These are phyloP conservation scores for Rosa lucieae DNA, from an alignment of 306 rosid species.

Conservation along the genomic window DNA sequence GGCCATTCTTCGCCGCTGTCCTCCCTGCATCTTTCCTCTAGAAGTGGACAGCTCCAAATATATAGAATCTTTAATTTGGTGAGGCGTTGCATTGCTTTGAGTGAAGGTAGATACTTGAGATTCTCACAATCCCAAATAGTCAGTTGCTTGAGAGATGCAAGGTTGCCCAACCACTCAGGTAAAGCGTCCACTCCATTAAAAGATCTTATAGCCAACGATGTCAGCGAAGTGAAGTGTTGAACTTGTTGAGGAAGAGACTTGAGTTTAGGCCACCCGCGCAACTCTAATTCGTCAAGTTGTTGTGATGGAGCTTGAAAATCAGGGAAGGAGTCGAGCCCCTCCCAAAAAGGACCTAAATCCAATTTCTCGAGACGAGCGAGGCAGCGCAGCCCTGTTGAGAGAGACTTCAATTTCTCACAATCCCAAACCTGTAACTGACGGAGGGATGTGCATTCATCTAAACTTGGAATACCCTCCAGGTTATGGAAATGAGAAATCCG, in stretches of 20 bases:
- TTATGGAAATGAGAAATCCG: background rate
- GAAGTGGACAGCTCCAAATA: fast-evolving
- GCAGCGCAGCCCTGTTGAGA: background rate
- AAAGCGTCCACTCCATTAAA: background rate
- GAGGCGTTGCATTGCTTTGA: background rate
- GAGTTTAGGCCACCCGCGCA: background rate
- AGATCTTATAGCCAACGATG: fast-evolving
- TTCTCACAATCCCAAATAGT: fast-evolving
- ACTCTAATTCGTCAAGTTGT: background rate
- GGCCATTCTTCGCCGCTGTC: background rate
- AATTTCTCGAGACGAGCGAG: background rate
- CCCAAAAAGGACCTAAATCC: background rate
- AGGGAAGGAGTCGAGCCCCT: conserved; percentile 9
- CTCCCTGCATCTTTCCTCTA: background rate
- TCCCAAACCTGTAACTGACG: fast-evolving
- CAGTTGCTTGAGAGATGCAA: background rate
- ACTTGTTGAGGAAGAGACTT: background rate
- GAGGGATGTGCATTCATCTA: background rate
- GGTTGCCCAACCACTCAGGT: background rate
- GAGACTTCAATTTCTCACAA: background rate
- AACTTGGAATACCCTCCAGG: background rate
- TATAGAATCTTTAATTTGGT: fast-evolving
- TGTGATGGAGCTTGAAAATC: background rate
- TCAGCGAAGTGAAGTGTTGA: background rate
- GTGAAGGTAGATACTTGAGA: background rate